Evolutionary conservation across 2,329 filamentous ascomycete genomes (phyloP), one percentile per base, ranked within the genome.

Genomic region (Hypoxylon sp.): DNA sequence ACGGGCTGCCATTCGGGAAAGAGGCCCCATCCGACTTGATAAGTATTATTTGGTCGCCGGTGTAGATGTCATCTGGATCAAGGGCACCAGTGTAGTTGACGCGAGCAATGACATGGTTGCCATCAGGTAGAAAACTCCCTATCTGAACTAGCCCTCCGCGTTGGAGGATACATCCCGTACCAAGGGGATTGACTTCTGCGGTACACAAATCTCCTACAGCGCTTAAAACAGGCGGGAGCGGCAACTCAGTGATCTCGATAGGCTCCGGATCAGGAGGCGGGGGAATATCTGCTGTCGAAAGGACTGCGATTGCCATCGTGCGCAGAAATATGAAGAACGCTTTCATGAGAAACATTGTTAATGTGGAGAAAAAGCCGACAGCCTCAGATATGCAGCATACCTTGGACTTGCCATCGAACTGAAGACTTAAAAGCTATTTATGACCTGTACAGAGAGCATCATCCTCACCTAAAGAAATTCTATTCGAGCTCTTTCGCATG

Each of bases 1-100:
- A 86, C 0, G 79, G 54, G 65, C 84, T 82, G 0, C 84, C 83
- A 56, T 82, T 84, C 1, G 76, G 51, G 48, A 85, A 85, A 0
- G 63, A 77, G 2, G 74, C 80, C 1, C 78, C 79, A 60, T 85
- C 81, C 0, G 79, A 68, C 67, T 83, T 84, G 69, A 85, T 75
- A 4, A 85, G 65, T 37, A 85, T 78, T 3, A 85, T 54, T 49
- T 85, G 82, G 8, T 73, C 65, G 2, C 82, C 83, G 1, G 59
- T 71, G 67, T 82, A 85, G 50, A 84, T 81, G 66, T 81, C 83
- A 4, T 77, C 77, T 0, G 80, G 74, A 64, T 83, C 76, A 1
- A 80, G 81, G 2, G 84, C 82, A 2, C 84, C 84, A 6, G 77
- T 76, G 56, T 84, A 85, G 11, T 77, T 79, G 10, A 82, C 77